phyloP scores from a whole-genome alignment of 257 asterid genomes.

The Plantago ovata region DNA sequence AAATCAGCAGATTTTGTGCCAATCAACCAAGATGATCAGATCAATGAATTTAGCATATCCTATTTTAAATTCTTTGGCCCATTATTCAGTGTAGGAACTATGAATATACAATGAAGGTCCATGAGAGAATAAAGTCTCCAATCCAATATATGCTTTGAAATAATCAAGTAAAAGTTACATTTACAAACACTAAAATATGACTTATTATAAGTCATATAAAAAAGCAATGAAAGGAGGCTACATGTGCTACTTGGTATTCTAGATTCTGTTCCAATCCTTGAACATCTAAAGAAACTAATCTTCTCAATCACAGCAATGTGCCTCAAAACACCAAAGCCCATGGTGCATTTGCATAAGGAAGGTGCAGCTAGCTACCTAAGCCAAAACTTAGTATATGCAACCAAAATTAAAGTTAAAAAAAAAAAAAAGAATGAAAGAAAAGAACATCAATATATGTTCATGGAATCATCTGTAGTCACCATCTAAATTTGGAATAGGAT shows the following conservation, averaged over 20 bases:
- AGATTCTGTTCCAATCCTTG: constrained; percentile 22
- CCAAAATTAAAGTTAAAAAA: not conserved
- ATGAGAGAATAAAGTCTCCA: no score
- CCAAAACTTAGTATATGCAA: constrained; percentile 16
- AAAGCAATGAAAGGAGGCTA: constrained; percentile 7
- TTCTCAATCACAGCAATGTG: constrained; percentile 10
- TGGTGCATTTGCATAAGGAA: constrained; percentile 2
- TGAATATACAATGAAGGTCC: no score
- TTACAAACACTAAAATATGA: not conserved
- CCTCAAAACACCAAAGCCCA: not conserved
- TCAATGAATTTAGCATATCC: not conserved
- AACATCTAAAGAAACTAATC: constrained; percentile 16
- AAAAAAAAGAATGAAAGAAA: constrained; percentile 1
- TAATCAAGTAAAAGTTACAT: not conserved
- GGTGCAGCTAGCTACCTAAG: constrained; percentile 24
- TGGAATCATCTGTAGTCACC: constrained; percentile 30
- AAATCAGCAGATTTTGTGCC: not conserved
- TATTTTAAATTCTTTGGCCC: not conserved
- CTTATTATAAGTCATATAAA: constrained; percentile 17
- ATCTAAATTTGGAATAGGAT: constrained; percentile 17
- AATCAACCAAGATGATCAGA: not conserved
- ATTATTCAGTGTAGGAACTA: not conserved
- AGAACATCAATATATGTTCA: constrained; percentile 16
- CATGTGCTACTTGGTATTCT: constrained; percentile 5
- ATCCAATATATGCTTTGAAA: no score